These are phyloP conservation scores for Lathyrus sativus DNA, from an alignment of 306 rosid species.

Conservation along the genomic window DNA sequence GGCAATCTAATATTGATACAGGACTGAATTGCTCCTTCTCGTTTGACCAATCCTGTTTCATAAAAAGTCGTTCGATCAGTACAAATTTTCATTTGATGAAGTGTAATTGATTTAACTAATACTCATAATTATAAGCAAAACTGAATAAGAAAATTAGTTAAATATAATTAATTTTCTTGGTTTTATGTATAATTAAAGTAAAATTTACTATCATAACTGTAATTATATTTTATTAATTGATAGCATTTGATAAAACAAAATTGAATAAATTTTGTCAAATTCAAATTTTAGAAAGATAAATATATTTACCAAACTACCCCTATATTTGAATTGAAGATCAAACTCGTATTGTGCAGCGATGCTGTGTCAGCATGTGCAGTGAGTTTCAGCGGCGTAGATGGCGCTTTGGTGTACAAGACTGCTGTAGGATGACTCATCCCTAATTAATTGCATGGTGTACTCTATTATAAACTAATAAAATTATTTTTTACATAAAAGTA, in stretches of 20 bases:
- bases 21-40: conserved; percentile 88
- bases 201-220: no score
- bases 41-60: conserved; percentile 60
- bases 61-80: background rate
- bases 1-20: conserved; percentile 71
- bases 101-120: background rate
- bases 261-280: background rate
- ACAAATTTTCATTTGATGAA: background rate
- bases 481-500: no score
- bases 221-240: background rate
- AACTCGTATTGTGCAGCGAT: background rate
- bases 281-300: background rate
- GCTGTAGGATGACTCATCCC: conserved; percentile 18
- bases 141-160: no score
- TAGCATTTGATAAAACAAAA: background rate
- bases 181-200: no score
- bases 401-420: conserved; percentile 30
- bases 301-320: no score
- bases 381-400: conserved; percentile 41
- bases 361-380: conserved; percentile 21
- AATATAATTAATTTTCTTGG: no score
- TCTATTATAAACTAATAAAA: background rate
- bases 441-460: conserved; percentile 9
- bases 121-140: no score
- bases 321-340: background rate